These are phyloP conservation scores for Skeletonema grethae DNA, from an alignment of 108 stramenopile species.

Conservation along the genomic window DNA sequence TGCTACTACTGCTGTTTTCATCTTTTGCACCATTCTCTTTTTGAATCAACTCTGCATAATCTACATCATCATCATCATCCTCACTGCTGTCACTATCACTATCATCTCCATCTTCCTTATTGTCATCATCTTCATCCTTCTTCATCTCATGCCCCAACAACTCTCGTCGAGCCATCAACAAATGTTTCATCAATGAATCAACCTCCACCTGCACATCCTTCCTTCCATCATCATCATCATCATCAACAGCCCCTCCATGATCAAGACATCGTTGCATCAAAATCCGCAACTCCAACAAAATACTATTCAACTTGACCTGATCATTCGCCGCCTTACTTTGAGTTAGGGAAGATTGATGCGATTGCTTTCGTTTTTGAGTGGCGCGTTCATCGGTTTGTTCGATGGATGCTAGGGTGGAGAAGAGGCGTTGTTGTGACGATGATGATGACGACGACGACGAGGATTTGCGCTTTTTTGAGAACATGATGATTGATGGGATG, in stretches of 20 bases:
- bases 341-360: not conserved
- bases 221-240: not conserved
- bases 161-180: slow-evolving; percentile 45
- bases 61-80: slow-evolving; percentile 15
- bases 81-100: slow-evolving; percentile 61
- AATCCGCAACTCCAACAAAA: slow-evolving; percentile 73
- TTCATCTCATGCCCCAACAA: slow-evolving; percentile 46
- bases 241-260: slow-evolving; percentile 8
- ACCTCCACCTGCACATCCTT: slow-evolving; percentile 33
- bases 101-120: slow-evolving; percentile 49
- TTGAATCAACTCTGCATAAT: slow-evolving; percentile 55
- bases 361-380: slow-evolving; percentile 17
- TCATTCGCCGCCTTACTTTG: slow-evolving; percentile 49
- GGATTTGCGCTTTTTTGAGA: not conserved
- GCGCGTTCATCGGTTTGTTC: slow-evolving; percentile 36
- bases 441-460: too few species aligned
- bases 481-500: not conserved
- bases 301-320: slow-evolving; percentile 58
- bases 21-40: not conserved
- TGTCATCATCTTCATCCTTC: slow-evolving; percentile 42
- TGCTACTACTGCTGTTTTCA: not conserved
- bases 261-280: slow-evolving; percentile 64
- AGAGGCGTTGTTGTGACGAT: slow-evolving; percentile 10
- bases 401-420: slow-evolving; percentile 35
- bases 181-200: slow-evolving; percentile 63